phyloP scores from a whole-genome alignment of 148 eudicot species.

The Talinum fruticosum region DNA sequence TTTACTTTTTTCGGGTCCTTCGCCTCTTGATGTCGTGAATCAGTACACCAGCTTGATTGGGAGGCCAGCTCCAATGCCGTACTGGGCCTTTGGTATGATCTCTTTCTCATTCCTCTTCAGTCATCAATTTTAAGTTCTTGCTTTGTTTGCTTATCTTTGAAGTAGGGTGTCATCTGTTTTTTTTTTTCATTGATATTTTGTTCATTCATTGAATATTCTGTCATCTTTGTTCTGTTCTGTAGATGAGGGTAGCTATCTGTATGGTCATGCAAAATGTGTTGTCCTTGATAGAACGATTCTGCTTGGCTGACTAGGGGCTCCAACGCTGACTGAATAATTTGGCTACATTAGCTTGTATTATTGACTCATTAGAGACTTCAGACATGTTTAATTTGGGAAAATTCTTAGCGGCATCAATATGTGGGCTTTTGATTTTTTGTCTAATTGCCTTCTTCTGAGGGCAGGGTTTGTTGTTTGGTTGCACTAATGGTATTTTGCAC shows the following conservation, averaged over 20 bases:
- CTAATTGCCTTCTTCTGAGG: not conserved
- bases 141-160: too few relatives aligned
- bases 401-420: not conserved
- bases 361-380: not conserved
- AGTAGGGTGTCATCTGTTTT: too few relatives aligned
- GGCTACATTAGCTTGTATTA: not conserved
- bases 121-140: not conserved
- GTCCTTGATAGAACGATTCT: not conserved
- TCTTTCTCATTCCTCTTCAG: not conserved
- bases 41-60: slow-evolving; percentile 88
- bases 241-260: not conserved
- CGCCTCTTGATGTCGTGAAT: slow-evolving; percentile 78
- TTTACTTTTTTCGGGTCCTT: slow-evolving; percentile 83
- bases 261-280: not conserved
- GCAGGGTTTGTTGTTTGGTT: not conserved
- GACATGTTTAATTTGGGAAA: not conserved
- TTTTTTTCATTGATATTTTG: not conserved
- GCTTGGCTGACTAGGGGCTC: not conserved
- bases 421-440: not conserved
- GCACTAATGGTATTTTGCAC: not conserved
- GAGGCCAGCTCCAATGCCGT: slow-evolving; percentile 97
- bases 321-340: not conserved
- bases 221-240: not conserved
- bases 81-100: slow-evolving; percentile 81
- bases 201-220: not conserved